Conservation (phyloP, 2,329 filamentous ascomycete genomes). For the Peltaster fructicola region DNA sequence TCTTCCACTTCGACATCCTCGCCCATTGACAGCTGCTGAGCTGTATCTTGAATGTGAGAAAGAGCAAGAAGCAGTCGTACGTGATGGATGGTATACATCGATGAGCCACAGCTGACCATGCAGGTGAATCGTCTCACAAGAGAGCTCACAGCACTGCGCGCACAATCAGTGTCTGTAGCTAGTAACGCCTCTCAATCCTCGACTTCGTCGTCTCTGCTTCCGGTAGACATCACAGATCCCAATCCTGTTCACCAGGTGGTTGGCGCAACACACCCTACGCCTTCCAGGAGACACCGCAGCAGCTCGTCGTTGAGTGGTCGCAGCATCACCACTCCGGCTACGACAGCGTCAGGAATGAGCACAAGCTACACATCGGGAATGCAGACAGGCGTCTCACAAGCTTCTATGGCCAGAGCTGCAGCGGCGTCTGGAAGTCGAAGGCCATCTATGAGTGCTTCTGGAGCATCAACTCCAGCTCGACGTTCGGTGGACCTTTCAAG, state of each 20-base stretch:
- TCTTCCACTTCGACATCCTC: conserved; percentile 61
- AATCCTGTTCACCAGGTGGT: conserved; percentile 27
- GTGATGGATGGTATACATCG: conserved; percentile 15
- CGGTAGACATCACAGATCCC: conserved; percentile 28
- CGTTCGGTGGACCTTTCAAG: conserved; percentile 12
- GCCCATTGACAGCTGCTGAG: conserved; percentile 74
- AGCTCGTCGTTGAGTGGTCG: conserved; percentile 7
- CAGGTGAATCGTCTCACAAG: conserved; percentile 86
- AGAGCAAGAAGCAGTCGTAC: conserved; percentile 83
- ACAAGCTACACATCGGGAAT: conserved; percentile 8
- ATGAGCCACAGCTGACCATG: not conserved
- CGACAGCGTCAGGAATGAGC: conserved; percentile 6
- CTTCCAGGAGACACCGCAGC: conserved; percentile 32
- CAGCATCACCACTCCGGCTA: conserved; percentile 5
- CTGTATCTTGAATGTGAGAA: conserved; percentile 81
- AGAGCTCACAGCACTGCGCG: conserved; percentile 69
- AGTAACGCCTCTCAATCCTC: conserved; percentile 38
- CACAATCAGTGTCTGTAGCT: conserved; percentile 43
- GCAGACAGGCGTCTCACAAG: conserved; percentile 16
- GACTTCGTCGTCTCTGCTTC: conserved; percentile 26
- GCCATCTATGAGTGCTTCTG: conserved; percentile 15
- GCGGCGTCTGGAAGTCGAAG: conserved; percentile 17
- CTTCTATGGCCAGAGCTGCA: conserved; percentile 18
- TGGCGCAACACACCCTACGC: conserved; percentile 32
- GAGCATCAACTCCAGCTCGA: conserved; percentile 18